Conservation (phyloP, 352 stramenopile genomes). For the Globisporangium nunn region DNA sequence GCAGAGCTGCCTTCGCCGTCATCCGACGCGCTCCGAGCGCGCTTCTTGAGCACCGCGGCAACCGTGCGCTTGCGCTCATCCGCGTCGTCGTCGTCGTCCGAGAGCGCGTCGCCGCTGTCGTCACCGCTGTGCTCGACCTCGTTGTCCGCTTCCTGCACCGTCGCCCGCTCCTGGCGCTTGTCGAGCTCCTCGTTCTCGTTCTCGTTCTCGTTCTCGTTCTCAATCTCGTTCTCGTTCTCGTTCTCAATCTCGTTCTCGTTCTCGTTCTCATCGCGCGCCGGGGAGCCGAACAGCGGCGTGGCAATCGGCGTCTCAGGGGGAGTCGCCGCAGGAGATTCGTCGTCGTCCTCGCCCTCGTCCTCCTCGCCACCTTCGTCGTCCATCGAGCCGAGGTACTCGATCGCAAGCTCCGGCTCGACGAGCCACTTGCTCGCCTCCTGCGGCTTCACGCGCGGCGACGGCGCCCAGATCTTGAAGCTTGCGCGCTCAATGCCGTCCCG, state of each 20-base stretch:
- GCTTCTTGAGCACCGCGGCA: constrained; percentile 50
- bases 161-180: constrained; percentile 13
- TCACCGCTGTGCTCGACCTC: constrained; percentile 20
- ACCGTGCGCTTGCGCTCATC: constrained; percentile 23
- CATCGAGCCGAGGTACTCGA: constrained; percentile 78
- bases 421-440: constrained; percentile 80
- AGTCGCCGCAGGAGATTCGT: constrained; percentile 58
- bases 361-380: constrained; percentile 60
- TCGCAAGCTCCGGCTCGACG: constrained; percentile 63
- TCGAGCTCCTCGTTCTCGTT: constrained; percentile 25
- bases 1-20: constrained; percentile 17
- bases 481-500: constrained; percentile 19
- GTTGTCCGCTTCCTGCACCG: constrained; percentile 16
- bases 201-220: constrained; percentile 24
- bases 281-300: constrained; percentile 66
- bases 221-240: constrained; percentile 22
- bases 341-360: constrained; percentile 63
- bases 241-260: constrained; percentile 28
- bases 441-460: constrained; percentile 64
- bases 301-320: constrained; percentile 59
- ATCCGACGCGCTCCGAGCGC: constrained; percentile 23
- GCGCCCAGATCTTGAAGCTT: constrained; percentile 68
- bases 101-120: constrained; percentile 29
- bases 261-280: constrained; percentile 29
- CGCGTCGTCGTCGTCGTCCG: constrained; percentile 31